These are phyloP conservation scores for Candida mesenterica DNA, from an alignment of 1,139 yeast genomes.

Conservation along the genomic window DNA sequence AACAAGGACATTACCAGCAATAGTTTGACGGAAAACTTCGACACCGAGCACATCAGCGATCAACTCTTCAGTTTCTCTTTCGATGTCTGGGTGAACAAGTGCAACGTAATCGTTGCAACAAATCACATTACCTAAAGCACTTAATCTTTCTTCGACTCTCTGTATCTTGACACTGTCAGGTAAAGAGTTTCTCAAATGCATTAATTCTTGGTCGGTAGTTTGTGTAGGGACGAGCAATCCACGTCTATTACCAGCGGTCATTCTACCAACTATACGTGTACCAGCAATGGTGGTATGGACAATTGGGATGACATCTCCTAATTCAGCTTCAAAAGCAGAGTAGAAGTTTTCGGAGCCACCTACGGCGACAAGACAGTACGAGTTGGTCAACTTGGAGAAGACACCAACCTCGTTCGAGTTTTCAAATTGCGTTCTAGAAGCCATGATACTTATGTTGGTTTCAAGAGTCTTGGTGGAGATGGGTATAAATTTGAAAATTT, in stretches of 20 bases:
- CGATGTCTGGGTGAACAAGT: conserved; percentile 97
- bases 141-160: conserved; percentile 95
- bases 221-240: conserved; percentile 96
- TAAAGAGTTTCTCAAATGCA: conserved; percentile 93
- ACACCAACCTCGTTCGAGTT: conserved; percentile 99
- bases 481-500: not conserved
- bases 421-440: conserved; percentile 72
- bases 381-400: conserved; percentile 92
- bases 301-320: conserved; percentile 94
- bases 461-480: not conserved
- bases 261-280: conserved; percentile 94
- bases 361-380: conserved; percentile 93
- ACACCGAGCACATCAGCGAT: conserved; percentile 99
- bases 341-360: conserved; percentile 98
- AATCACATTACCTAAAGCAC: conserved; percentile 96
- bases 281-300: conserved; percentile 98
- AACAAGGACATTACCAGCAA: conserved; percentile 95
- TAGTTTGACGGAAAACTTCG: conserved; percentile 98
- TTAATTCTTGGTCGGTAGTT: conserved; percentile 98
- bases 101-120: conserved; percentile 99
- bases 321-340: conserved; percentile 95
- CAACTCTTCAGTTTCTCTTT: conserved; percentile 97
- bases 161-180: conserved; percentile 97
- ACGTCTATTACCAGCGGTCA: conserved; percentile 98
- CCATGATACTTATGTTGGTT: conserved; percentile 26